Evolutionary conservation across 169 alveolate genomes (phyloP), one percentile per base, ranked within the genome.

Genomic region (Theileria annulata): DNA sequence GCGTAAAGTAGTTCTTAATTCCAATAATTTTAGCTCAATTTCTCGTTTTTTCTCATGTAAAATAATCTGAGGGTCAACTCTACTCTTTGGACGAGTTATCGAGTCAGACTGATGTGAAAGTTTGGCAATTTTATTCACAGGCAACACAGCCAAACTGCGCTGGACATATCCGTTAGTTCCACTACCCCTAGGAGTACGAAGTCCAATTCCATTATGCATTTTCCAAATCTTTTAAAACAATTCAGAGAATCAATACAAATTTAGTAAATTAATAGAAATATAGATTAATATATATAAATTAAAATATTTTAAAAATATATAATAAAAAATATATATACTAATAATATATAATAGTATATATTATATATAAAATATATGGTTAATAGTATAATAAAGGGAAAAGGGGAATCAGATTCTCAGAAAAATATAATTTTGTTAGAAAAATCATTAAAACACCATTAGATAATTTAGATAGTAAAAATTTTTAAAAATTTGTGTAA

Each of bases 131-230:
- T 84, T 56, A 15, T 56, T 59, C 60, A 75, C 19, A 25, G 87
- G 90, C 23, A 75, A 51, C 48, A 47, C 77, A 30, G 94, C 94
- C 54, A 90, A 81, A 75, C 91, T 90, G 28, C 87, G 68, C 49
- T 90, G 94, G 66, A 90, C 88, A 67, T 87, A 90, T 19, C 94
- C 94, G 60, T 90, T 90, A 49, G 94, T 90, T 21, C 94, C 94
- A 33, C 93, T 87, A 47, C 94, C 94, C 75, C 94, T 62, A 37
- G 94, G 94, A 37, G 94, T 90, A 51, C 88, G 76, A 60, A 90
- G 75, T 23, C 94, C 94, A 47, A 90, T 86, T 0, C 92, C 92
- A 66, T 87, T 87, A 73, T 80, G 87, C 94, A 90, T 90, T 56
- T 60, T 70, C 15, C 5, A 1, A 56, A 56, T 10, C 33, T 56